phyloP scores from a whole-genome alignment of 1,284 basidiomycete species.

The Sporisorium reilianum region DNA sequence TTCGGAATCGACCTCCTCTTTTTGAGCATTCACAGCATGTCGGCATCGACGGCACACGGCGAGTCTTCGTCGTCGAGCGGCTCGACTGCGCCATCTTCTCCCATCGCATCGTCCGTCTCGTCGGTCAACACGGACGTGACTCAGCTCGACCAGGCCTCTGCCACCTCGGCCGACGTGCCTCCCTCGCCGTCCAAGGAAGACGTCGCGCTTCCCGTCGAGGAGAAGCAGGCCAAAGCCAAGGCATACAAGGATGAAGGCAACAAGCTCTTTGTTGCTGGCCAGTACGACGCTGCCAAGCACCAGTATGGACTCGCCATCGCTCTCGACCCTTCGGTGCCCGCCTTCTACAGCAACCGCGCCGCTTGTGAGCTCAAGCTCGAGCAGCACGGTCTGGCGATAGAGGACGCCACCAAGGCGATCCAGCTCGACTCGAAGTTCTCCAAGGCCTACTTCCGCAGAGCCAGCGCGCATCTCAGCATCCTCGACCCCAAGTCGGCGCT shows the following conservation, averaged over 20 bases:
- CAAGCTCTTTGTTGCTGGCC: conserved; percentile 57
- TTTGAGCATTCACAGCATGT: conserved; percentile 14
- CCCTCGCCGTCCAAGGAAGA: conserved; percentile 51
- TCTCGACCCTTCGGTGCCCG: conserved; percentile 57
- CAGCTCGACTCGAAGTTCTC: conserved; percentile 88
- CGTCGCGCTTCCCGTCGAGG: conserved; percentile 44
- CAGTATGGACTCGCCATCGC: conserved; percentile 62
- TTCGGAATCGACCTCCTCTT: background rate
- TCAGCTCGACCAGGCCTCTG: conserved; percentile 48
- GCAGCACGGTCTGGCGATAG: conserved; percentile 68
- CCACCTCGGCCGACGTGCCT: conserved; percentile 59
- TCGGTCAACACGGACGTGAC: conserved; percentile 36
- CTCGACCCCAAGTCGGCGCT: conserved; percentile 71
- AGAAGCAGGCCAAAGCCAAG: conserved; percentile 49
- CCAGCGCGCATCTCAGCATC: conserved; percentile 89
- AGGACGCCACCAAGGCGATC: conserved; percentile 78
- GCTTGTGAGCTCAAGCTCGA: conserved; percentile 68
- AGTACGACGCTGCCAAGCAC: conserved; percentile 61
- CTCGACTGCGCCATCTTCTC: conserved; percentile 38
- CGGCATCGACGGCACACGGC: conserved; percentile 16
- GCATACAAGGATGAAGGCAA: conserved; percentile 63
- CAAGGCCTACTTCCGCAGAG: conserved; percentile 93
- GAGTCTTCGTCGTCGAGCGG: conserved; percentile 27
- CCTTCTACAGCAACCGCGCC: conserved; percentile 65
- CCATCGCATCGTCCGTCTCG: conserved; percentile 35